Conservation (phyloP, 148 eudicot genomes). For the Silene uniflora region DNA sequence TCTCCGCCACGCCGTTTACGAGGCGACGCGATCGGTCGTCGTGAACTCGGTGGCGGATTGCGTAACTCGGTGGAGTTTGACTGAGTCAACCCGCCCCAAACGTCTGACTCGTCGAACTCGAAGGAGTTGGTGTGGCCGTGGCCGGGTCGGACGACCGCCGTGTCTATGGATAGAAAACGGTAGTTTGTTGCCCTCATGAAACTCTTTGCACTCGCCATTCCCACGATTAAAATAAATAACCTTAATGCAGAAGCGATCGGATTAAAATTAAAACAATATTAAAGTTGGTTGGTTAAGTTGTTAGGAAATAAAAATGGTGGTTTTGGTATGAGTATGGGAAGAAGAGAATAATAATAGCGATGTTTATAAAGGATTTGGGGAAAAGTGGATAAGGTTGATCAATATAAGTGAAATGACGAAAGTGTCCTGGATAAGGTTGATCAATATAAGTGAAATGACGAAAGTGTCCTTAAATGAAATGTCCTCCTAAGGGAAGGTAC, state of each 20-base stretch:
- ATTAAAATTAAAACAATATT: too few species aligned
- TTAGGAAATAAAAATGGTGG: neutral
- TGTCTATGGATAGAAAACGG: constrained; percentile 32
- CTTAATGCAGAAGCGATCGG: too few species aligned
- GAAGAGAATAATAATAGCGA: neutral
- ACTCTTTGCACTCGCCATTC: constrained; percentile 40
- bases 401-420: neutral
- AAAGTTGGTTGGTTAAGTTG: neutral
- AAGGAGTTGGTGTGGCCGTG: constrained; percentile 14
- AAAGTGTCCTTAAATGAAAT: constrained; percentile 13
- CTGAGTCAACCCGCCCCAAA: constrained; percentile 36
- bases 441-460: neutral
- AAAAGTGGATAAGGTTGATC: constrained; percentile 29
- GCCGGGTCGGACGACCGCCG: neutral
- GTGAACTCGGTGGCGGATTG: constrained; percentile 11
- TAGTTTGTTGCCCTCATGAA: constrained; percentile 25
- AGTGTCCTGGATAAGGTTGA: neutral
- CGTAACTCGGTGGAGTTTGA: constrained; percentile 32
- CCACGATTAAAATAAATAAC: too few species aligned
- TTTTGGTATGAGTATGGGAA: constrained; percentile 6
- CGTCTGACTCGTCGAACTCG: constrained; percentile 55
- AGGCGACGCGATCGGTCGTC: constrained; percentile 16
- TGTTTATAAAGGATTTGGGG: constrained; percentile 25
- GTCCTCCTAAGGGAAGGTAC: too few species aligned
- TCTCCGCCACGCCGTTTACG: constrained; percentile 17